Conservation (phyloP, 2,329 filamentous ascomycete genomes). For the Alternaria ventricosa region DNA sequence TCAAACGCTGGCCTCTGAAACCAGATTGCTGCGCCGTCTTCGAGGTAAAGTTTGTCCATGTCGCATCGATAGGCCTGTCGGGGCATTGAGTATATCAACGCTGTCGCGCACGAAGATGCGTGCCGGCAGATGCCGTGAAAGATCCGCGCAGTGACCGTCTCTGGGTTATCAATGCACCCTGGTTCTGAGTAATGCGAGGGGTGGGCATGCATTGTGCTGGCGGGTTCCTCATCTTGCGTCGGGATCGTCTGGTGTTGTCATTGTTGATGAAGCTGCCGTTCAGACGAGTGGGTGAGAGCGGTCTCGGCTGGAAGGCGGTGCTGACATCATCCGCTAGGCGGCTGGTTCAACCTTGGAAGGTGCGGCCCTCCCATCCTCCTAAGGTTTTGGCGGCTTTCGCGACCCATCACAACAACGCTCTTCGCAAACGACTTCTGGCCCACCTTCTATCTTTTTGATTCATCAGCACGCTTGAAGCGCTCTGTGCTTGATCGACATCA, state of each 20-base stretch:
- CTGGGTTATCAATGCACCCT: background rate
- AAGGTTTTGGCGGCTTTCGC: background rate
- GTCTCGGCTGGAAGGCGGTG: background rate
- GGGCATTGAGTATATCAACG: background rate
- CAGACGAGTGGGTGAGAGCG: background rate
- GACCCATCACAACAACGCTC: background rate
- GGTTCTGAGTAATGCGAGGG: background rate
- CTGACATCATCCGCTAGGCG: conserved; percentile 1
- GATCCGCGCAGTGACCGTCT: background rate
- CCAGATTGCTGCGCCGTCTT: background rate
- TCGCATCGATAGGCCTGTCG: background rate
- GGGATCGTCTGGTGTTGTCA: background rate
- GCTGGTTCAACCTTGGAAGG: background rate
- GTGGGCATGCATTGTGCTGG: background rate
- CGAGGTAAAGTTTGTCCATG: background rate
- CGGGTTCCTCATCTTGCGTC: background rate
- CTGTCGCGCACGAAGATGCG: background rate
- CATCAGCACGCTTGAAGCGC: background rate
- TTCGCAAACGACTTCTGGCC: background rate
- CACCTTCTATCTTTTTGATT: background rate
- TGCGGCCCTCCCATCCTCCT: background rate
- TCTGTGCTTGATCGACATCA: background rate
- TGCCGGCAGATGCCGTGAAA: background rate
- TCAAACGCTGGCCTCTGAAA: background rate
- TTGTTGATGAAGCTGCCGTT: background rate